Evolutionary conservation across 495 filamentous ascomycete genomes (phyloP), one percentile per base, ranked within the genome.

Genomic region (Penicillium simplicissimum): DNA sequence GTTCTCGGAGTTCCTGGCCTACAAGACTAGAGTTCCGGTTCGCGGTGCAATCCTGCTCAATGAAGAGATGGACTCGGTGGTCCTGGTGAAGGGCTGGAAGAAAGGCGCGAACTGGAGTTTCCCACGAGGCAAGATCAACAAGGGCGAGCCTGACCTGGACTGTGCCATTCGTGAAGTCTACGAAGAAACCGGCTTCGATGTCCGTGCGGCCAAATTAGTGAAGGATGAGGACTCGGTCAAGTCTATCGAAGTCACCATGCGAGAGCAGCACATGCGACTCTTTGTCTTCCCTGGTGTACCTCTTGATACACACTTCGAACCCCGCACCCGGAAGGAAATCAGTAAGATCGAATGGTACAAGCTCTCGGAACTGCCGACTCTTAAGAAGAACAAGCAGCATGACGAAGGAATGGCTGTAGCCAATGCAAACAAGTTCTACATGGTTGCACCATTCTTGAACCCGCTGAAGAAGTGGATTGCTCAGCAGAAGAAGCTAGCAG

Each of bases 41-140:
- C 85, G 96, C 55, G 95, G 95, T 15, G 94, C 91, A 33, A 96
- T 98, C 55, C 79, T 98, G 80, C 80, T 98, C 37, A 96, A 97
- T 68, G 81, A 93, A 28, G 82, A 83, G 8, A 96, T 98, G 94
- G 92, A 97, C 67, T 84, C 92, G 52, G 88, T 90, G 4, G 87
- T 98, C 5, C 78, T 98, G 59, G 95, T 98, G 36, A 95, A 96
- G 68, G 96, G 95, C 25, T 98, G 93, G 90, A 98, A 97, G 81
- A 97, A 96, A 70, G 88, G 89, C 14, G 88, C 94, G 6, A 93
- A 88, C 67, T 98, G 96, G 96, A 96, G 93, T 68, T 98, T 98
- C 59, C 95, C 95, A 0, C 75, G 95, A 38, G 95, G 95, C 8
- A 98, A 98, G 74, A 97, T 98, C 74, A 97, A 97, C 74, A 94